These are phyloP conservation scores for Erodium texanum DNA, from an alignment of 441 rosid species.

Conservation along the genomic window DNA sequence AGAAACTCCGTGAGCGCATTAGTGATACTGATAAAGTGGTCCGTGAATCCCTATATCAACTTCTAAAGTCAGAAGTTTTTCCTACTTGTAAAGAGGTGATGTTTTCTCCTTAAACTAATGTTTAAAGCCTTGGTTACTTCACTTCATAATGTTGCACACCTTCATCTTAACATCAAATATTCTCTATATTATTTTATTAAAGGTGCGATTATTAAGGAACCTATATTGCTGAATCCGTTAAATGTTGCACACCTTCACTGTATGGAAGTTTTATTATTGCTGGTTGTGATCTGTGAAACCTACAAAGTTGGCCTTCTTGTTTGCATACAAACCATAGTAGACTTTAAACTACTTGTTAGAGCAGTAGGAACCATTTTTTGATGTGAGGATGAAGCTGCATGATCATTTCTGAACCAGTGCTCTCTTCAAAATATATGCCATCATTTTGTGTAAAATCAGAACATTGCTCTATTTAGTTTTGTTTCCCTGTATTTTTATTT, in stretches of 20 bases:
- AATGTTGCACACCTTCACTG: background rate
- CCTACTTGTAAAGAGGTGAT: conserved; percentile 72
- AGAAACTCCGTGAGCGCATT: conserved; percentile 58
- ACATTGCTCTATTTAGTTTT: background rate
- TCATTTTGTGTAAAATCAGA: background rate
- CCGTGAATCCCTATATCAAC: conserved; percentile 49
- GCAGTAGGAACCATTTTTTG: background rate
- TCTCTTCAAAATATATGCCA: too few species aligned
- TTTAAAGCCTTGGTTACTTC: background rate
- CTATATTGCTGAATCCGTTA: background rate
- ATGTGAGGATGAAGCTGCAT: background rate
- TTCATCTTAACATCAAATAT: background rate
- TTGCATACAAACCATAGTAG: background rate
- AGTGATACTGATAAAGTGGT: conserved; percentile 59
- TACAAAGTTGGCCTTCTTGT: background rate
- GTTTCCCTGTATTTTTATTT: background rate
- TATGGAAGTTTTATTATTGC: background rate
- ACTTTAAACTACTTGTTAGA: conserved; percentile 4
- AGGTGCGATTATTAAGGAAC: background rate
- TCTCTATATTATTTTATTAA: background rate
- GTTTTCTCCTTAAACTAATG: conserved; percentile 10
- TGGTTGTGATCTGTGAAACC: background rate
- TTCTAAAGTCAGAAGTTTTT: conserved; percentile 53
- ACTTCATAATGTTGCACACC: conserved; percentile 4
- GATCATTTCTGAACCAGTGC: background rate